Evolutionary conservation across 2,329 filamentous ascomycete species (phyloP).

Genomic region (Sclerotiophoma versabilis): DNA sequence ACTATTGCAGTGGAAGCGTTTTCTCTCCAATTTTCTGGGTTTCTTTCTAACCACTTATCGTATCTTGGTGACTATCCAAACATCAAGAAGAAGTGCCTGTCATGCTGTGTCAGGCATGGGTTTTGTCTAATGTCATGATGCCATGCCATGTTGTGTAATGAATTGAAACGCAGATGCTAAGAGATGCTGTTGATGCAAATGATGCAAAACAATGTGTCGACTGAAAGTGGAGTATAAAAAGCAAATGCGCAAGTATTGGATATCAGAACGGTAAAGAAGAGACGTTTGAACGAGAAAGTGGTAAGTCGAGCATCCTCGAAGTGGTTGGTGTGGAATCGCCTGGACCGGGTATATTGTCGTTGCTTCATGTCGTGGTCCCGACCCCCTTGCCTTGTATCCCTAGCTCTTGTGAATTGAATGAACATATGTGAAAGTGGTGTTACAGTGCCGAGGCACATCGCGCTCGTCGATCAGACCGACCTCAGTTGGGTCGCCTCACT

Average conservation of each 20-base stretch:
- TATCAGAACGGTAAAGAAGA: constrained; percentile 9
- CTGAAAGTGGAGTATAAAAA: neutral
- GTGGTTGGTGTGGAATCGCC: constrained; percentile 7
- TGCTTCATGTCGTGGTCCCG: constrained; percentile 20
- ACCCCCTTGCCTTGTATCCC: constrained; percentile 13
- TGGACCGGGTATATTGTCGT: constrained; percentile 20
- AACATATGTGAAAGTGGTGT: constrained; percentile 10
- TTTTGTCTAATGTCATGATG: constrained; percentile 6
- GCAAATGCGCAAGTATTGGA: constrained; percentile 6
- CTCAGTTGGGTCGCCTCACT: constrained; percentile 27
- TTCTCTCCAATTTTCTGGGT: too few relatives aligned
- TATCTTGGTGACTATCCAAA: neutral
- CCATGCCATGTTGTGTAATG: neutral
- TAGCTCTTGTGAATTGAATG: constrained; percentile 16
- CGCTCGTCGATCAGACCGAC: neutral
- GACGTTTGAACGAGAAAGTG: neutral
- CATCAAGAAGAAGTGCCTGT: neutral
- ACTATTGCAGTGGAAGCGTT: too few relatives aligned
- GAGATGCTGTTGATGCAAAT: neutral
- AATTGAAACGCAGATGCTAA: neutral
- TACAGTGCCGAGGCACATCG: constrained; percentile 1
- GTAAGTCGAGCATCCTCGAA: constrained; percentile 17
- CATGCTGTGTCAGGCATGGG: neutral
- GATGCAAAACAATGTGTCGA: neutral
- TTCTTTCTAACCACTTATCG: neutral